Conservation (phyloP, 257 asterid genomes). For the Jacaranda copaia region DNA sequence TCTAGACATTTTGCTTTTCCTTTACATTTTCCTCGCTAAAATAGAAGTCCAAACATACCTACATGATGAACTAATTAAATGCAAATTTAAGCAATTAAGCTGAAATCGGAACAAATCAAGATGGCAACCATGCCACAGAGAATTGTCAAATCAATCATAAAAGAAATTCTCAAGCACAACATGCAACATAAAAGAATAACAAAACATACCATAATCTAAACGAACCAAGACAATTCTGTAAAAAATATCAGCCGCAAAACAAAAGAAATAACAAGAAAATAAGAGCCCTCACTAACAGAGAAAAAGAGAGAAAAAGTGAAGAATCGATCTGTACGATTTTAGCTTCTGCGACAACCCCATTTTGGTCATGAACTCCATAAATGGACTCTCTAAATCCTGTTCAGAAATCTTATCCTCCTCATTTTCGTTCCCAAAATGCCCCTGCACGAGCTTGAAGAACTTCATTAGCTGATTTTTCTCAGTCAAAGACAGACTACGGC, state of each 20-base stretch:
- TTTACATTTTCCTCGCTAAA: no score
- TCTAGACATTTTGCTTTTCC: no score
- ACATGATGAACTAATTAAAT: constrained; percentile 10
- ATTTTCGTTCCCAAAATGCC: constrained; percentile 56
- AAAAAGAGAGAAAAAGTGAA: constrained; percentile 37
- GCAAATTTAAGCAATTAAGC: neutral
- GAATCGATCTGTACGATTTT: constrained; percentile 73
- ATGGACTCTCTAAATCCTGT: constrained; percentile 85
- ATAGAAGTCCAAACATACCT: neutral
- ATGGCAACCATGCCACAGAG: neutral
- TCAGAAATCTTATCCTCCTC: constrained; percentile 56
- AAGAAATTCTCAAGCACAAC: neutral
- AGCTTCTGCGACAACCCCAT: constrained; percentile 77
- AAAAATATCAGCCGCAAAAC: constrained; percentile 14
- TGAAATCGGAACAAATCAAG: neutral
- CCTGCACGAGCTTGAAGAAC: constrained; percentile 85
- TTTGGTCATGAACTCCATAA: constrained; percentile 68
- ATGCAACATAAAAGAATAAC: neutral
- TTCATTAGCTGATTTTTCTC: constrained; percentile 93
- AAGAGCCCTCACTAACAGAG: constrained; percentile 44
- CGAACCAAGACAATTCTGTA: neutral
- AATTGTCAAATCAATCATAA: neutral
- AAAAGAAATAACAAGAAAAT: constrained; percentile 3
- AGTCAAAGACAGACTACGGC: constrained; percentile 53
- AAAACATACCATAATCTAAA: neutral